Evolutionary conservation across 2,329 filamentous ascomycete species (phyloP), one percentile per base, ranked within the genome.

Genomic region (Magnaporthiopsis poae): DNA sequence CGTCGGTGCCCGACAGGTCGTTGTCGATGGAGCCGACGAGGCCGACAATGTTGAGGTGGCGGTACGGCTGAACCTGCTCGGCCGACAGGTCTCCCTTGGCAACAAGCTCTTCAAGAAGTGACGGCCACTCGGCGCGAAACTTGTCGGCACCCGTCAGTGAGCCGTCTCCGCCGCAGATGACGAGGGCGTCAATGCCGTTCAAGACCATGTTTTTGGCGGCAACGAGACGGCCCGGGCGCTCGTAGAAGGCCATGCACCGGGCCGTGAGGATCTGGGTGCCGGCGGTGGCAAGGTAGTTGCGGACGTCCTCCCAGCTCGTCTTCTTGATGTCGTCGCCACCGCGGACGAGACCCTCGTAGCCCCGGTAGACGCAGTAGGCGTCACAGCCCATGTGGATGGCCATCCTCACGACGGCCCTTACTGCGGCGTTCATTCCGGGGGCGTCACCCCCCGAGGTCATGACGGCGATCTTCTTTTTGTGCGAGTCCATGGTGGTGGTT

Each of bases 21-120:
- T 99, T 99, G 83, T 99, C 95, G 74, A 99, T 99, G 66, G 92
- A 96, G 67, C 95, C 95, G 35, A 99, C 95, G 65, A 98, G 82
- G 63, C 95, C 95, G 66, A 98, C 94, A 71, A 99, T 96, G 79
- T 98, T 99, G 74, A 99, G 85, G 71, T 96, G 88, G 73, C 85
- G 84, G 82, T 92, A 96, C 1, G 90, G 90, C 62, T 86, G 82
- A 68, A 91, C 80, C 75, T 96, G 89, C 67, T 89, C 85, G 61
- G 80, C 73, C 8, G 86, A 88, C 72, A 97, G 82, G 73, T 94
- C 84, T 65, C 88, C 87, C 2, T 79, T 90, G 64, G 85, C 75
- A 52, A 98, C 90, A 69, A 99, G 85, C 81, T 99, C 95, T 65
- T 91, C 82, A 68, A 99, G 77, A 70, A 99, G 83, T 61, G 90